These are phyloP conservation scores for Quercus rubra DNA, from an alignment of 306 rosid species.

Conservation along the genomic window DNA sequence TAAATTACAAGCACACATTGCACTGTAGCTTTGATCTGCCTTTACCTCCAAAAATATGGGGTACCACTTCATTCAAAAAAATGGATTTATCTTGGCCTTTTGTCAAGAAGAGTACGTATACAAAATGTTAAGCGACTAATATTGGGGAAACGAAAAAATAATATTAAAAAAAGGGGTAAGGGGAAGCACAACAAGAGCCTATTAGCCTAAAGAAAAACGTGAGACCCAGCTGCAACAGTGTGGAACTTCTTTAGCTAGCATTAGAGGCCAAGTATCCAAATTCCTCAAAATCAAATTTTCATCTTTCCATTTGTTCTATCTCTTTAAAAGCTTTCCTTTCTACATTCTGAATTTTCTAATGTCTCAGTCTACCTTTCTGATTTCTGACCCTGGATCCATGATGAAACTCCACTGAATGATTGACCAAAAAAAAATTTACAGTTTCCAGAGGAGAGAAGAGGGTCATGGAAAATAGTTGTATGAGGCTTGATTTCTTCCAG, in stretches of 20 bases:
- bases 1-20: no score
- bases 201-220: not conserved
- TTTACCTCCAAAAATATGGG: no score
- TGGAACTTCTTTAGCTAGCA: not conserved
- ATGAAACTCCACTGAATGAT: constrained; percentile 20
- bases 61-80: no score
- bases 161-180: no score
- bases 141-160: no score
- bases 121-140: no score
- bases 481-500: constrained; percentile 7
- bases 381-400: constrained; percentile 11
- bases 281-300: not conserved
- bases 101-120: no score
- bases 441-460: constrained; percentile 27
- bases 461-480: constrained; percentile 15
- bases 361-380: constrained; percentile 33
- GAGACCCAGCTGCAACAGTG: not conserved
- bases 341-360: constrained; percentile 20
- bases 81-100: no score
- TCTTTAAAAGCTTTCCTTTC: constrained; percentile 8
- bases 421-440: constrained; percentile 36
- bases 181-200: no score
- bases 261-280: not conserved
- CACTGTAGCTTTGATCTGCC: no score
- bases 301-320: not conserved